Base-by-base conservation (phyloP, 2,329 filamentous ascomycete species). In the Sporothrix pseudoabietina region DNA sequence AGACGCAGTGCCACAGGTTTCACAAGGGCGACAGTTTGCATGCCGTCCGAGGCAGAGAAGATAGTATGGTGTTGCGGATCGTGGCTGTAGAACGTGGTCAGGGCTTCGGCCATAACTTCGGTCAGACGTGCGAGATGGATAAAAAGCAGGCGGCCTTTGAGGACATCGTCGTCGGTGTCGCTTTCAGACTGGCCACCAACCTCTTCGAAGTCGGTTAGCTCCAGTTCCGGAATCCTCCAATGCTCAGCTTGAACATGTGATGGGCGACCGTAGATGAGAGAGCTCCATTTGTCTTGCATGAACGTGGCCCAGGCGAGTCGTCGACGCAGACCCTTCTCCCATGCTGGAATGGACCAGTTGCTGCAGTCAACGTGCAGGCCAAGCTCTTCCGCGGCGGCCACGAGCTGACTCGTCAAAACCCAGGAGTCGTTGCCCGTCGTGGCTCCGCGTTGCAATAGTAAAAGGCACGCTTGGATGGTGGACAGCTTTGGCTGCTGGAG, bases 211-310 rank as follows among this genome's bases (percentile, higher is more conserved):
- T 87, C 71, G 12, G 32, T 35, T 0, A 66, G 22, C 0, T 35
- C 30, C 5, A 72, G 61, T 14, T 39, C 61, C 14, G 71, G 71
- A 1, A 72, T 59, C 8, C 61, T 61, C 71, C 71, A 72, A 14
- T 72, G 49, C 14, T 49, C 30, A 2, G 72, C 32, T 35, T 57
- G 73, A 5, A 75, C 54, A 47, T 76, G 76, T 16, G 75, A 75
- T 2, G 92, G 92, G 19, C 91, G 88, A 76, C 92, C 91, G 78
- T 93, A 90, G 47, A 92, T 88, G 39, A 94, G 82, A 2, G 91
- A 90, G 59, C 89, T 91, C 92, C 92, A 94, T 81, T 93, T 97
- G 82, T 98, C 94, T 82, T 97, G 94, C 91, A 97, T 95, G 80
- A 96, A 97, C 69, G 97, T 82, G 1, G 93, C 94, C 94, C 94